Base-by-base conservation (phyloP, 176 grass and related monocot species). In the Elymus sibiricus region DNA sequence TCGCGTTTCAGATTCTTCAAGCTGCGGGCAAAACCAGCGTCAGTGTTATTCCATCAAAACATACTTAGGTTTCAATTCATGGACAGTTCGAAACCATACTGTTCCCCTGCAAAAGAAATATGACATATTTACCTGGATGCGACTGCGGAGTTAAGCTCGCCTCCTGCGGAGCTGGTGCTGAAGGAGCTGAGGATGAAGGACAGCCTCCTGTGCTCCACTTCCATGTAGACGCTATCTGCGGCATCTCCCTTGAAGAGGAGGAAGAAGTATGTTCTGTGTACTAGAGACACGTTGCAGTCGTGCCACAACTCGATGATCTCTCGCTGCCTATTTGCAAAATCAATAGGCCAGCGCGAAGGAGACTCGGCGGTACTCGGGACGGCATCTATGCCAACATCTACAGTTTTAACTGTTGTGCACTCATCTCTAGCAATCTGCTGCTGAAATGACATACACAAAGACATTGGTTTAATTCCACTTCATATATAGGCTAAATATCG, bases 161-260 rank as follows among this genome's bases (percentile, higher is more conserved):
- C 76, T 70, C 76, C 60, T 47, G 39, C 21, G 34, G 68, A 15
- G 3, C 9, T 34, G 38, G 47, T 58, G 47, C 74, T 43, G 35
- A 94, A 90, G 9, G 82, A 87, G 59, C 55, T 94, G 42, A 84
- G 91, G 55, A 99, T 86, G 87, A 96, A 94, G 74, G 88, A 91
- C 27, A 99, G 63, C 68, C 97, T 88, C 85, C 97, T 94, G 71
- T 87, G 86, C 76, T 99, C 97, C 35, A 99, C 92, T 88, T 95
- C 92, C 90, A 96, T 87, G 86, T 99, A 99, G 63, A 99, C 87
- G 26, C 87, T 87, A 39, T 99, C 97, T 32, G 86, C 84, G 12
- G 90, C 88, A 60, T 99, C 97, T 27, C 97, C 97, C 74, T 93
- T 94, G 90, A 99, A 99, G 51, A 99, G 92, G 25, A 99, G 86